Conservation (phyloP, 768 basidiomycete genomes). For the Trametes punicea region DNA sequence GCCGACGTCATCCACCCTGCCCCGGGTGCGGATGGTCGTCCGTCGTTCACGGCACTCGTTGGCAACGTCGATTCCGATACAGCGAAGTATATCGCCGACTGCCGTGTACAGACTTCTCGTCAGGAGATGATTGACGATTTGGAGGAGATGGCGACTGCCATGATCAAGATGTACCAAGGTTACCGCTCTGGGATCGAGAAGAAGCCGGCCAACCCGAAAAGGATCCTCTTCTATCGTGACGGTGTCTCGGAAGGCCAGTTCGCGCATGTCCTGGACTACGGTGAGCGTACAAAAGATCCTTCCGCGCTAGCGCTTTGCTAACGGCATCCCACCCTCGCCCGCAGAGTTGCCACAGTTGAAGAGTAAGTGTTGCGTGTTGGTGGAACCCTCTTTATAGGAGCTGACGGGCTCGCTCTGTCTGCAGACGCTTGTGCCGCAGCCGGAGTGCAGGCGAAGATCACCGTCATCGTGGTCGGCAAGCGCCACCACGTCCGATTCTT, state of each 20-base stretch:
- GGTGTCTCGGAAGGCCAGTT: constrained; percentile 60
- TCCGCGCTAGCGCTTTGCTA: neutral
- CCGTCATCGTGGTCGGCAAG: constrained; percentile 78
- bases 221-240: constrained; percentile 73
- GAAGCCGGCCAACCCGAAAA: constrained; percentile 49
- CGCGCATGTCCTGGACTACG: constrained; percentile 45
- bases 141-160: constrained; percentile 53
- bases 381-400: neutral
- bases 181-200: constrained; percentile 58
- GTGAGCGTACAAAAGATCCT: constrained; percentile 33
- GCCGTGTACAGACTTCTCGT: constrained; percentile 61
- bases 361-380: constrained; percentile 5
- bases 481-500: constrained; percentile 69
- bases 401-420: constrained; percentile 5
- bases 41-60: constrained; percentile 79
- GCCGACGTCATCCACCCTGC: constrained; percentile 85
- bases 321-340: neutral
- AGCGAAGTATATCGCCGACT: constrained; percentile 66
- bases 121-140: constrained; percentile 78
- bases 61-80: constrained; percentile 74
- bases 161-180: constrained; percentile 53
- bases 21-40: constrained; percentile 73
- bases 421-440: constrained; percentile 62
- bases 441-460: constrained; percentile 62
- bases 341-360: constrained; percentile 20